These are phyloP conservation scores for Agaricus sinodeliciosus DNA, from an alignment of 768 basidiomycete species.

Conservation along the genomic window DNA sequence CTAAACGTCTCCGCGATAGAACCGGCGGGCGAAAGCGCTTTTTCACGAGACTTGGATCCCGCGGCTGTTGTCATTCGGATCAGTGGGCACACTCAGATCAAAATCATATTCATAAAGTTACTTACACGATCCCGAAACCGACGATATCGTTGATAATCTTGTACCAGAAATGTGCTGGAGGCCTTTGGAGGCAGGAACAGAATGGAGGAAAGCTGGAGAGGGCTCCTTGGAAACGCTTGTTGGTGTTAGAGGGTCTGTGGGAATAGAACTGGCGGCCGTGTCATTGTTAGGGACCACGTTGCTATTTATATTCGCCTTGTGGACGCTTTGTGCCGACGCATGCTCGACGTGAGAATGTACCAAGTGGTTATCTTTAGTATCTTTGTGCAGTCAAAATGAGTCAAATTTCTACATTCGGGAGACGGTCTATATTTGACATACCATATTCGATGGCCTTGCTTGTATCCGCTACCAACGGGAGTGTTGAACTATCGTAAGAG, in stretches of 20 bases:
- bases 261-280: neutral
- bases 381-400: neutral
- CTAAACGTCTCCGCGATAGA: slow-evolving; percentile 7
- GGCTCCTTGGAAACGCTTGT: neutral
- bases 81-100: neutral
- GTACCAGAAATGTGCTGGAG: neutral
- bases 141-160: slow-evolving; percentile 1
- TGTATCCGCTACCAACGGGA: neutral
- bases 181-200: neutral
- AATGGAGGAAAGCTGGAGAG: neutral
- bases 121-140: neutral
- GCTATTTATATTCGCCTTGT: neutral
- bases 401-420: neutral
- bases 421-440: neutral
- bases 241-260: neutral
- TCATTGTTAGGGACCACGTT: neutral
- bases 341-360: neutral
- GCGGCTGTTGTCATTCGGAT: neutral
- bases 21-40: slow-evolving; percentile 2
- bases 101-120: neutral
- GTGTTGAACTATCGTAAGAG: neutral
- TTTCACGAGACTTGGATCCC: neutral
- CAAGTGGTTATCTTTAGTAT: neutral
- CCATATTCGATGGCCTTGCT: neutral
- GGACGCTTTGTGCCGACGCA: neutral